Conservation (phyloP, 257 asterid species). For the Nyctanthes arbortristis region DNA sequence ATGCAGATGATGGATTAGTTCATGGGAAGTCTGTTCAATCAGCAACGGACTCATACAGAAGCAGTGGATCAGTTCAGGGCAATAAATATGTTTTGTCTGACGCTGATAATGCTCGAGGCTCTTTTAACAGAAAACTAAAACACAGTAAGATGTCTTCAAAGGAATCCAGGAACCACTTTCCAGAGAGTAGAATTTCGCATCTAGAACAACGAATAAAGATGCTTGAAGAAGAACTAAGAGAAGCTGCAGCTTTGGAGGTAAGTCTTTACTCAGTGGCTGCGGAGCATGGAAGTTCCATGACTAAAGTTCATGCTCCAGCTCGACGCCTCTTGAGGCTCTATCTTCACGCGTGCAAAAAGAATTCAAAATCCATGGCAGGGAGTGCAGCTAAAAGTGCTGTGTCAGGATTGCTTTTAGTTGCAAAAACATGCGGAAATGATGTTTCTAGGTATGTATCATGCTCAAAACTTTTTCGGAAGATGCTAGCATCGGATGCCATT, state of each 20-base stretch:
- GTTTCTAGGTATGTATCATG: slow-evolving; percentile 65
- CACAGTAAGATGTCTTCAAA: slow-evolving; percentile 37
- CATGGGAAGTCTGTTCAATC: slow-evolving; percentile 66
- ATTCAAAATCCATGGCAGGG: slow-evolving; percentile 43
- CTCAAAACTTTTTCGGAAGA: not conserved
- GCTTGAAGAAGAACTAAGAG: slow-evolving; percentile 73
- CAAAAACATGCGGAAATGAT: slow-evolving; percentile 88
- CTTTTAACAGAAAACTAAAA: slow-evolving; percentile 29
- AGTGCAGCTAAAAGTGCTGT: slow-evolving; percentile 67
- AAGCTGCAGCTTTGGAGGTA: slow-evolving; percentile 82
- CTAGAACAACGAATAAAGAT: slow-evolving; percentile 53
- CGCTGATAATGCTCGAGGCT: slow-evolving; percentile 24
- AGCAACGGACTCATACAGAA: slow-evolving; percentile 45
- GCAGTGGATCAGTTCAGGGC: slow-evolving; percentile 39
- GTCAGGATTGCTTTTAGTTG: slow-evolving; percentile 71
- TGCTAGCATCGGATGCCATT: not conserved
- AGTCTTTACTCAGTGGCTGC: slow-evolving; percentile 76
- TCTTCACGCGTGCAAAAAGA: slow-evolving; percentile 56
- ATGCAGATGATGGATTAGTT: slow-evolving; percentile 46
- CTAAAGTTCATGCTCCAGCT: slow-evolving; percentile 89
- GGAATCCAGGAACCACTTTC: slow-evolving; percentile 47
- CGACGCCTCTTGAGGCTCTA: slow-evolving; percentile 80
- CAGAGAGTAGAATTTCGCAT: slow-evolving; percentile 49
- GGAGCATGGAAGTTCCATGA: slow-evolving; percentile 77
- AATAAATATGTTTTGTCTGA: slow-evolving; percentile 32